Conservation (phyloP, 805 yeast genomes). For the Candida corydali region DNA sequence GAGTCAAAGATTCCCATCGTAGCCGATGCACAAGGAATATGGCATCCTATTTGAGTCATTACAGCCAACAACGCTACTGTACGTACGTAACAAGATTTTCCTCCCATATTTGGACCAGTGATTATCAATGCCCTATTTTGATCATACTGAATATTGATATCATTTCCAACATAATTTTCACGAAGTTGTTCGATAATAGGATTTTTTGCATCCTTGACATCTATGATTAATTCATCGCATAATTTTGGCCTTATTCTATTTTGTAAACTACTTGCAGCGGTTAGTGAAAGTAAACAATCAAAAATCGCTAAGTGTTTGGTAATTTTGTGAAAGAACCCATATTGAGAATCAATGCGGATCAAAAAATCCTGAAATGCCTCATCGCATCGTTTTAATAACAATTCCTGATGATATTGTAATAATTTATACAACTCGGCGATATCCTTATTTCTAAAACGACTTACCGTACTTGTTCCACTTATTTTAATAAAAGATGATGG, state of each 20-base stretch:
- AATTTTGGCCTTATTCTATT: constrained; percentile 46
- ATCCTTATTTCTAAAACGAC: constrained; percentile 69
- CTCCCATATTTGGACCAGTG: constrained; percentile 90
- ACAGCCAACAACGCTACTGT: constrained; percentile 68
- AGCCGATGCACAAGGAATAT: constrained; percentile 63
- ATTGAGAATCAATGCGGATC: constrained; percentile 25
- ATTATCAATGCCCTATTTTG: constrained; percentile 54
- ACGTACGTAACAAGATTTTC: constrained; percentile 73
- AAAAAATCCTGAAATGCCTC: constrained; percentile 43
- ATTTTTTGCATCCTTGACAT: constrained; percentile 56
- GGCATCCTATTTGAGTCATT: constrained; percentile 76
- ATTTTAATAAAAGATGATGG: constrained; percentile 79
- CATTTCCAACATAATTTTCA: constrained; percentile 60
- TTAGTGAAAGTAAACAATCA: constrained; percentile 66
- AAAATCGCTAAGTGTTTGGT: constrained; percentile 48
- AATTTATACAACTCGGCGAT: constrained; percentile 47
- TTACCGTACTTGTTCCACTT: constrained; percentile 61
- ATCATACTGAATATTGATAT: constrained; percentile 45
- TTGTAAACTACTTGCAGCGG: constrained; percentile 51
- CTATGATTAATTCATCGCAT: constrained; percentile 39
- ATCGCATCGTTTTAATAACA: constrained; percentile 44
- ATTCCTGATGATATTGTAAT: constrained; percentile 59
- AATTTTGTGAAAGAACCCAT: constrained; percentile 33
- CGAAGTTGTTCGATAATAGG: constrained; percentile 58
- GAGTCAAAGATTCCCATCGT: constrained; percentile 67